Conservation (phyloP, 78 protist species). For the Guillardia theta region DNA sequence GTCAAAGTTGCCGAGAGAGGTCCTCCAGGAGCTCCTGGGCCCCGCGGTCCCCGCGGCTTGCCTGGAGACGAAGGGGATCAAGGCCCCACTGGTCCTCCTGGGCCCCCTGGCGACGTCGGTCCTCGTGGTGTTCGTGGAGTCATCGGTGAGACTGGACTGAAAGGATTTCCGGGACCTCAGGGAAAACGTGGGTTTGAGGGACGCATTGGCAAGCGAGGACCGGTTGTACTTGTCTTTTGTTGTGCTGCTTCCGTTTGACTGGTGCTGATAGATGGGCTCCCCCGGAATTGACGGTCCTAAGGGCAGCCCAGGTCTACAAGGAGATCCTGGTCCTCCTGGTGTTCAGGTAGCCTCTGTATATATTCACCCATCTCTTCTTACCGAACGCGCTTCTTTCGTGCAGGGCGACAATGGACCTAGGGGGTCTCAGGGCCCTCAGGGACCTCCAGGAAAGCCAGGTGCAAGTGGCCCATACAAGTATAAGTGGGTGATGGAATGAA, state of each 20-base stretch:
- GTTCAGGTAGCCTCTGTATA: neutral
- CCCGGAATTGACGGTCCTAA: neutral
- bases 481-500: neutral
- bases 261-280: neutral
- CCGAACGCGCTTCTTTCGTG: neutral
- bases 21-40: neutral
- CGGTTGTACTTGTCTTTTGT: neutral
- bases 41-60: neutral
- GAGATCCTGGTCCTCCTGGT: neutral
- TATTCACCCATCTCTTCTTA: neutral
- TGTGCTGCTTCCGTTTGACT: no score
- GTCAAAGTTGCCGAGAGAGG: neutral
- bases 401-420: no score
- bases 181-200: conserved; percentile 33
- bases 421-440: neutral
- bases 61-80: neutral
- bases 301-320: neutral
- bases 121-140: conserved; percentile 26
- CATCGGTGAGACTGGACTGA: neutral
- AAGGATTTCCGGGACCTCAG: neutral
- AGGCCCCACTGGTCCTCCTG: conserved; percentile 16
- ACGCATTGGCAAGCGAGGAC: neutral
- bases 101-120: neutral
- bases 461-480: neutral
- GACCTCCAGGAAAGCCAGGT: neutral